phyloP scores from a whole-genome alignment of 1,284 basidiomycete genomes.

The Marasmius sp. region DNA sequence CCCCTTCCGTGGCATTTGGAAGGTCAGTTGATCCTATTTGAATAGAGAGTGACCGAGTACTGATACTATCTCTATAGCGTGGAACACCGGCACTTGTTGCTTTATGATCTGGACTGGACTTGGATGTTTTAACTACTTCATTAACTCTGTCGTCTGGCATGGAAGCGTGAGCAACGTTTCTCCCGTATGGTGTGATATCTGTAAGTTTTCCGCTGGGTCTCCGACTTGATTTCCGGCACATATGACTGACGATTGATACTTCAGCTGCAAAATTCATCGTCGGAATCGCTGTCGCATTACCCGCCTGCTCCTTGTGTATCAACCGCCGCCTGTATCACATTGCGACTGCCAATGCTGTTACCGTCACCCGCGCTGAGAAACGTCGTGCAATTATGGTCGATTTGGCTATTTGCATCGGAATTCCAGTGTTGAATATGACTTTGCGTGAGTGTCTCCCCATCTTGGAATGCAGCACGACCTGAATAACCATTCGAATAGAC shows the following conservation, averaged over 20 bases:
- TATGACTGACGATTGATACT: background rate
- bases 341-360: constrained; percentile 31
- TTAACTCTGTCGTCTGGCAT: constrained; percentile 71
- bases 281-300: constrained; percentile 20
- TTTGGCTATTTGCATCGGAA: background rate
- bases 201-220: constrained; percentile 35
- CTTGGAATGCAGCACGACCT: no score
- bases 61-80: constrained; percentile 27
- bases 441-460: background rate
- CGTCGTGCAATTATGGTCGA: background rate
- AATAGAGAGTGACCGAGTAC: background rate
- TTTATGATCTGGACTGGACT: constrained; percentile 64
- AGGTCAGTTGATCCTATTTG: constrained; percentile 20
- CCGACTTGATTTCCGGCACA: background rate
- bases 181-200: constrained; percentile 77
- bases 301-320: constrained; percentile 31
- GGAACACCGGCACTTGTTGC: constrained; percentile 61
- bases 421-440: background rate
- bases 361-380: constrained; percentile 28
- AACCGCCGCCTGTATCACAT: constrained; percentile 48
- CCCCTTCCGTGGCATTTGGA: constrained; percentile 56
- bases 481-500: constrained; percentile 12
- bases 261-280: background rate
- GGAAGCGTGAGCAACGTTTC: constrained; percentile 54
- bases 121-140: constrained; percentile 31